Evolutionary conservation across 164 flowering plant genomes (phyloP), one percentile per base, ranked within the genome.

Genomic region (Stephania yunnanensis): DNA sequence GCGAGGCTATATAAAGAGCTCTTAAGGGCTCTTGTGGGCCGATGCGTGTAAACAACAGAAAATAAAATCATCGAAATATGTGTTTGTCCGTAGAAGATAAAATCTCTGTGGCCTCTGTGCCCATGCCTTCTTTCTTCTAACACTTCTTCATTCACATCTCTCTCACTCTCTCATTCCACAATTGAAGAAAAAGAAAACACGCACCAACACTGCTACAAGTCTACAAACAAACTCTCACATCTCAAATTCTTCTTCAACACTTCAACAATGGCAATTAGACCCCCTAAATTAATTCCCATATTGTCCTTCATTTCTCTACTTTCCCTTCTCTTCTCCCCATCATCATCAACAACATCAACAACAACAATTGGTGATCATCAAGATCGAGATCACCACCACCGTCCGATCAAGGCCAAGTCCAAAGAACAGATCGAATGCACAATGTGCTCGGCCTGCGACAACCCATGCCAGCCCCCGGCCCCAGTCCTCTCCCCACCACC

Each of bases 371-470:
- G 9, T 50, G 55, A 50, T 50, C 10, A 50, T 50, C 10, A 50
- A 36, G 42, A 36, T 36, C 42, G 4, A 36, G 42, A 36, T 13
- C 10, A 50, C 55, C 10, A 50, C 55, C 10, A 50, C 55, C 12
- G 15, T 50, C 12, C 44, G 12, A 67, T 67, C 12, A 22, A 67
- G 36, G 7, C 70, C 7, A 67, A 29, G 13, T 22, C 20, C 69
- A 87, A 84, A 75, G 81, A 87, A 75, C 82, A 87, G 68, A 82
- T 85, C 73, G 85, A 74, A 8, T 91, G 95, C 83, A 86, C 91
- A 84, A 88, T 87, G 92, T 91, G 95, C 82, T 75, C 87, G 2
- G 77, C 87, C 4, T 89, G 93, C 69, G 87, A 86, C 15, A 87
- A 89, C 74, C 89, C 90, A 12, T 90, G 91, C 20, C 64, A 71